Conservation (phyloP, 2,329 filamentous ascomycete species). For the Xenoacremonium recifei region DNA sequence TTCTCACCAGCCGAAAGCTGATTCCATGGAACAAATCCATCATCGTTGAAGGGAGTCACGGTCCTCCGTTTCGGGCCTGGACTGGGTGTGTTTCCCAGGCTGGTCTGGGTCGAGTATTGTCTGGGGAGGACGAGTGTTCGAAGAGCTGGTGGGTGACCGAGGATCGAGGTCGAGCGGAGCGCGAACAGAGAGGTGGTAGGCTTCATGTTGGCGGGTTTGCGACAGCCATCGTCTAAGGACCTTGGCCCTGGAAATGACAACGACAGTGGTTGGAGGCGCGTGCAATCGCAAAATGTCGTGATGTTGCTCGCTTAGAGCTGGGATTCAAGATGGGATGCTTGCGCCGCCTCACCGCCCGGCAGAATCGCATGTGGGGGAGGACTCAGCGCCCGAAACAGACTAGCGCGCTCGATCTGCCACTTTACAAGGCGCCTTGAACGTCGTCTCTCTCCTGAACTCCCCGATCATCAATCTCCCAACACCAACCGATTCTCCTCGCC, state of each 20-base stretch:
- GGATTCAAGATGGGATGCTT: constrained; percentile 6
- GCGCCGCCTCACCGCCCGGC: constrained; percentile 36
- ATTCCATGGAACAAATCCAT: constrained; percentile 77
- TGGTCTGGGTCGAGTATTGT: constrained; percentile 59
- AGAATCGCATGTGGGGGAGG: constrained; percentile 32
- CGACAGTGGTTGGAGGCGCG: too few species aligned
- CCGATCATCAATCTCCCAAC: constrained; percentile 16
- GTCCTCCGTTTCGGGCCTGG: constrained; percentile 58
- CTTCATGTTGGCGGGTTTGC: constrained; percentile 45
- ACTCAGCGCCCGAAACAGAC: constrained; percentile 26
- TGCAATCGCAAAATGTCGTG: constrained; percentile 1
- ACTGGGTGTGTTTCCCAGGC: constrained; percentile 32
- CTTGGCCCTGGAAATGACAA: constrained; percentile 9
- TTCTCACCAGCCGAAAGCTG: constrained; percentile 77
- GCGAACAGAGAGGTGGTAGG: constrained; percentile 35
- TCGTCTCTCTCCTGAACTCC: constrained; percentile 36
- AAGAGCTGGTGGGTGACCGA: constrained; percentile 27
- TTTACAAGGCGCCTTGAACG: constrained; percentile 35
- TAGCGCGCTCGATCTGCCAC: constrained; percentile 43
- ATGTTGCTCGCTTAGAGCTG: constrained; percentile 5
- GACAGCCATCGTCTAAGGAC: constrained; percentile 34
- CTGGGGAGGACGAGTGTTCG: constrained; percentile 41
- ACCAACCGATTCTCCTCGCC: constrained; percentile 17
- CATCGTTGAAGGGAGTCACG: constrained; percentile 83
- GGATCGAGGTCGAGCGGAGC: constrained; percentile 31